Percentiles rank a stretch among this genome's conserved stretches.
Evolutionary conservation across 257 asterid genomes (phyloP).

Genomic region (Penstemon barbatus): DNA sequence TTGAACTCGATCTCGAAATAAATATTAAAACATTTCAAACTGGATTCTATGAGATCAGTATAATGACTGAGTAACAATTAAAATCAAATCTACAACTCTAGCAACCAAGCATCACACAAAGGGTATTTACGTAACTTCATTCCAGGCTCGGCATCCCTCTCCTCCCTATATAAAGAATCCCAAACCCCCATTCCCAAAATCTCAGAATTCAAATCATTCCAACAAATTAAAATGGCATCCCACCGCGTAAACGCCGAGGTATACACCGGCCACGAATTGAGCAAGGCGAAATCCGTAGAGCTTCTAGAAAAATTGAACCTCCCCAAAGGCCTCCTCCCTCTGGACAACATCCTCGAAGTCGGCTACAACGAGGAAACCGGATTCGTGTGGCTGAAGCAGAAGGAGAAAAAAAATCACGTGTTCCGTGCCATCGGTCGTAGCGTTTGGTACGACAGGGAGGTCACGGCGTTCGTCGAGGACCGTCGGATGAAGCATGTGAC

Average conservation of each 20-base stretch:
- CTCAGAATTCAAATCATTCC: background rate
- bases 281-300: conserved; percentile 62
- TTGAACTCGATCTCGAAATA: no score
- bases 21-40: no score
- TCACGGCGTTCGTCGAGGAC: conserved; percentile 65
- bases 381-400: conserved; percentile 74
- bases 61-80: no score
- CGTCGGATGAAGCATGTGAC: conserved; percentile 66
- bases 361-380: conserved; percentile 57
- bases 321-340: conserved; percentile 66
- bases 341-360: conserved; percentile 54
- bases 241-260: conserved; percentile 68
- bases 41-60: no score
- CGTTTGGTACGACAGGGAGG: conserved; percentile 66
- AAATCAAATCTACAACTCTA: no score
- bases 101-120: no score
- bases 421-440: conserved; percentile 50
- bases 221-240: conserved; percentile 33
- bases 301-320: conserved; percentile 55
- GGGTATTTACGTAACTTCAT: no score
- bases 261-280: conserved; percentile 45
- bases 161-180: background rate
- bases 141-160: no score
- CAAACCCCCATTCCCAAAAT: background rate
- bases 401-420: conserved; percentile 45